phyloP scores from a whole-genome alignment of 805 yeast genomes.

The Trichomonascus vanleenenianus region DNA sequence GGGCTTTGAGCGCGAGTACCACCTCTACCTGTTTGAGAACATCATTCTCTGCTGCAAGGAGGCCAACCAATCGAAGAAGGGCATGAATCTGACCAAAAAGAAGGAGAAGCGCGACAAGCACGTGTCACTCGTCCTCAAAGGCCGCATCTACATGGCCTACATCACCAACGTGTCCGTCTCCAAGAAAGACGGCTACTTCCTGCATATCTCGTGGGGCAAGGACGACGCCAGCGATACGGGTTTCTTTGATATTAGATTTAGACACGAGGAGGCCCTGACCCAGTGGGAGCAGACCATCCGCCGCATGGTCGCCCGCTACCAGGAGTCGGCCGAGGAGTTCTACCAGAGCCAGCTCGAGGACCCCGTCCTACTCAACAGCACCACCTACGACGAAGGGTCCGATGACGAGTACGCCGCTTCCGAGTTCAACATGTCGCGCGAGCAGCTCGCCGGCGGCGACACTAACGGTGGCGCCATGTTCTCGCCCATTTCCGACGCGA shows the following conservation, averaged over 20 bases:
- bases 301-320: conserved; percentile 20
- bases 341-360: neutral
- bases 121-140: conserved; percentile 52
- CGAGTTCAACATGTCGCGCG: neutral
- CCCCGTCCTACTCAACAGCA: conserved; percentile 8
- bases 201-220: conserved; percentile 29
- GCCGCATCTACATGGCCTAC: conserved; percentile 73
- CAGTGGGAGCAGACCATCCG: conserved; percentile 58
- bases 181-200: conserved; percentile 25
- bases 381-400: conserved; percentile 14
- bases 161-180: conserved; percentile 36
- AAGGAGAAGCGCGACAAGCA: conserved; percentile 30
- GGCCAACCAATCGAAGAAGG: conserved; percentile 36
- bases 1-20: conserved; percentile 78
- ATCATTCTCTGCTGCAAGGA: conserved; percentile 60
- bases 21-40: conserved; percentile 80
- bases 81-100: conserved; percentile 41
- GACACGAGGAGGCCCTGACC: conserved; percentile 71
- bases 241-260: conserved; percentile 64
- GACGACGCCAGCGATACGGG: conserved; percentile 79
- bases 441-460: neutral
- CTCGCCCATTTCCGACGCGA: neutral
- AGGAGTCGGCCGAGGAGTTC: conserved; percentile 6
- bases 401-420: conserved; percentile 11
- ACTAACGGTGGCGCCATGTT: neutral